Evolutionary conservation across 768 basidiomycete genomes (phyloP).

Genomic region (Astraeus odoratus): DNA sequence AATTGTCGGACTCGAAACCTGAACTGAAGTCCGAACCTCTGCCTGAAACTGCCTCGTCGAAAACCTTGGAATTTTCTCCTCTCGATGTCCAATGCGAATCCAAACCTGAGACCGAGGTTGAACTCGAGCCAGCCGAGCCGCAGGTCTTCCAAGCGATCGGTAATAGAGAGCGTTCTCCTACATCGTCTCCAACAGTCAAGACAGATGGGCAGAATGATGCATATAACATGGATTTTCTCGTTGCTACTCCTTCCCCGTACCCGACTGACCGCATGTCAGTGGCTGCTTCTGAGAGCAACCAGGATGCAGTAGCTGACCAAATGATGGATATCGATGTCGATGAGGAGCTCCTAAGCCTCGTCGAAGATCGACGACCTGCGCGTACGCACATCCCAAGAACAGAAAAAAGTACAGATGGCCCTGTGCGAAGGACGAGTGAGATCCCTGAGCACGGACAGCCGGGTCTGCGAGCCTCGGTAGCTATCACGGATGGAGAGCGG

Average conservation of each 20-base stretch:
- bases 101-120: slow-evolving; percentile 1
- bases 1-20: slow-evolving; percentile 1
- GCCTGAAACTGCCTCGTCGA: background rate
- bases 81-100: background rate
- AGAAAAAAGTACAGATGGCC: background rate
- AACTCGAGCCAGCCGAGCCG: slow-evolving; percentile 9
- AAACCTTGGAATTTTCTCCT: background rate
- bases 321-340: slow-evolving; percentile 36
- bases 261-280: slow-evolving; percentile 3
- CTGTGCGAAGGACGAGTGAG: slow-evolving; percentile 2
- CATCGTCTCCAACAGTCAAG: background rate
- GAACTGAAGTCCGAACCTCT: background rate
- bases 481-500: slow-evolving; percentile 14
- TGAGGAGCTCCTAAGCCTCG: slow-evolving; percentile 60
- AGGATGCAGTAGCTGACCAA: slow-evolving; percentile 17
- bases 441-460: slow-evolving; percentile 3
- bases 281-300: slow-evolving; percentile 2
- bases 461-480: slow-evolving; percentile 6
- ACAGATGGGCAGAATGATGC: background rate
- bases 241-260: slow-evolving; percentile 8
- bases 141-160: background rate
- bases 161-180: background rate
- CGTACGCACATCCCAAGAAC: background rate
- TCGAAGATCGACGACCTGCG: slow-evolving; percentile 42
- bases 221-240: background rate